Conservation (phyloP, 2,329 filamentous ascomycete species). For the Sclerotinia sclerotiorum region DNA sequence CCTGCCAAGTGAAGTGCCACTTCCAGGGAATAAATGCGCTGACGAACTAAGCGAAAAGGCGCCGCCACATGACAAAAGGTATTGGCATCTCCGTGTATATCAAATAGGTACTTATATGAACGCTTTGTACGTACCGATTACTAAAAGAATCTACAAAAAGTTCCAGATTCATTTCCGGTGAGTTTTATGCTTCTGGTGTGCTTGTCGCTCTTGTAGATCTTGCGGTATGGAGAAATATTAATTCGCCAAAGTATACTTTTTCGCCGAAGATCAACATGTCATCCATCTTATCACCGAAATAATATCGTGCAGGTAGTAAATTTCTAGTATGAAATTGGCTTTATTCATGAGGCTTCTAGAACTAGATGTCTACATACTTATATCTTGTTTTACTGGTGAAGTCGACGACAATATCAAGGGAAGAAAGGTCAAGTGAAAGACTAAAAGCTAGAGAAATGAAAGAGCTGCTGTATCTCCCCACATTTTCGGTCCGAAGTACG, state of each 20-base stretch:
- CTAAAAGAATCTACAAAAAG: not conserved
- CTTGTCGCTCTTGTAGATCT: not conserved
- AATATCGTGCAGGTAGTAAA: not conserved
- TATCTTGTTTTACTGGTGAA: not conserved
- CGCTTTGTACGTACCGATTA: not conserved
- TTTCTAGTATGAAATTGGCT: not conserved
- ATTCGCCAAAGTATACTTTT: not conserved
- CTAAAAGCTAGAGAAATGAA: not conserved
- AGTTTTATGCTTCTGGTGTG: not conserved
- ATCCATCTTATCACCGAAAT: not conserved
- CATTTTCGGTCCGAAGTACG: not conserved
- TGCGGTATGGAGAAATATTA: not conserved
- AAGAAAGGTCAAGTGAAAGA: not conserved
- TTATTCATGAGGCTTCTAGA: not conserved
- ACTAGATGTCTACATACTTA: too few species aligned
- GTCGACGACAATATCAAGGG: not conserved
- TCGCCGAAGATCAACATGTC: not conserved
- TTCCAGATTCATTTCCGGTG: not conserved
- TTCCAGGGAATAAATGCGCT: too few species aligned
- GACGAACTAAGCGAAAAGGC: not conserved
- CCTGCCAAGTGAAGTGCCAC: too few species aligned
- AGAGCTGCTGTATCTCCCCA: not conserved
- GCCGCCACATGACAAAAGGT: not conserved
- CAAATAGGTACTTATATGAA: conserved; percentile 1
- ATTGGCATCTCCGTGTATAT: conserved; percentile 3